These are phyloP conservation scores for Suillus cothurnatus DNA, from an alignment of 768 basidiomycete species.

Conservation along the genomic window DNA sequence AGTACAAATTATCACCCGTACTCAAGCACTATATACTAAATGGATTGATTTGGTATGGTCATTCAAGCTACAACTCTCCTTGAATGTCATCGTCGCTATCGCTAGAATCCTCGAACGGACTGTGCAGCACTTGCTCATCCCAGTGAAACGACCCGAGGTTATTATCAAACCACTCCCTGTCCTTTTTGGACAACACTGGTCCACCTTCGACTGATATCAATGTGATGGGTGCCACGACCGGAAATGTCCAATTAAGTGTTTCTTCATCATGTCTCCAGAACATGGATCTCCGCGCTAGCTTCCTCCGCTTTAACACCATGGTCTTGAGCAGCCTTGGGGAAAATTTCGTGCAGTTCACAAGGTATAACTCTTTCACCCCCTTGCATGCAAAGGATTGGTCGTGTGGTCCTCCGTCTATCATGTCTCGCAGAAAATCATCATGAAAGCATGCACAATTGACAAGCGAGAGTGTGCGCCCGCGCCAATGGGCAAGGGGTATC, in stretches of 20 bases:
- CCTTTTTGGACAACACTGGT: background rate
- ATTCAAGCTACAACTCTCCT: background rate
- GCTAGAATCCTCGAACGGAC: background rate
- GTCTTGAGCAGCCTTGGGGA: background rate
- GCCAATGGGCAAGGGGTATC: conserved; percentile 4
- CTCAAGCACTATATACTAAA: background rate
- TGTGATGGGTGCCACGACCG: conserved; percentile 8
- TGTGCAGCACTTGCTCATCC: background rate
- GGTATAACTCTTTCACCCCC: conserved; percentile 2
- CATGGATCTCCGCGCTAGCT: background rate
- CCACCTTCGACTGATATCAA: conserved; percentile 7
- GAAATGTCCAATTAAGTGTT: background rate
- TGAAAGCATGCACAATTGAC: conserved; percentile 4
- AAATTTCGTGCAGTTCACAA: conserved; percentile 1
- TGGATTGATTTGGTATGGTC: background rate
- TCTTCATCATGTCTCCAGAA: background rate
- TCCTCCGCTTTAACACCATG: conserved; percentile 1
- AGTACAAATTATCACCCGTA: background rate
- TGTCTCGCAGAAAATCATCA: conserved; percentile 5
- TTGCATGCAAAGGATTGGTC: conserved; percentile 3
- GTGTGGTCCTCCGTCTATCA: conserved; percentile 2
- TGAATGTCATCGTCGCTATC: background rate
- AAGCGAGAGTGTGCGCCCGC: conserved; percentile 2
- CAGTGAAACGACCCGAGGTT: conserved; percentile 9
- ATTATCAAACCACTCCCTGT: conserved; percentile 8